These are phyloP conservation scores for Trichoderma cornu-damae DNA, from an alignment of 2,329 filamentous ascomycete species.

Conservation along the genomic window DNA sequence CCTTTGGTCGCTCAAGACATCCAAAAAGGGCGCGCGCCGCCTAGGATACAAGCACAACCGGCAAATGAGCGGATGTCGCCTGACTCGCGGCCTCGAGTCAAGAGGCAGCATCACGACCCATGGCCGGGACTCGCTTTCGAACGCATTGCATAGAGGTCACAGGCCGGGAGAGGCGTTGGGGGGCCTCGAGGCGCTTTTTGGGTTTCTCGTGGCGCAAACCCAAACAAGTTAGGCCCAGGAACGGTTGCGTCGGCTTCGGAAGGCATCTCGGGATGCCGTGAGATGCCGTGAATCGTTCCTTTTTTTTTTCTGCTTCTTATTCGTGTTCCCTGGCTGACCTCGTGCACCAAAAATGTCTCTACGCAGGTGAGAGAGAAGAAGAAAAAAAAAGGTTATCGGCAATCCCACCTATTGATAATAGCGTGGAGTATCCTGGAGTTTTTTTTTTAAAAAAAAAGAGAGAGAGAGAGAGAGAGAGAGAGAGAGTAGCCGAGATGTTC, in stretches of 20 bases:
- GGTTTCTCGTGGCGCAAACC: constrained; percentile 10
- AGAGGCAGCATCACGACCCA: background rate
- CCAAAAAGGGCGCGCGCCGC: background rate
- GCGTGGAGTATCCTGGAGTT: too few species aligned
- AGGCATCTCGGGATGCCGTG: background rate
- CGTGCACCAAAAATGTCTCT: too few species aligned
- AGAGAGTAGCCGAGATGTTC: too few species aligned
- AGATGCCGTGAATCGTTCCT: background rate
- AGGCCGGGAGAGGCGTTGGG: constrained; percentile 1
- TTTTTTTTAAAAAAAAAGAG: too few species aligned
- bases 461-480: too few species aligned
- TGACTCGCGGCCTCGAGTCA: background rate
- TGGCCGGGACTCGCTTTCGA: background rate
- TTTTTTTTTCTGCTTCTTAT: background rate
- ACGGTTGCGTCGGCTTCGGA: background rate
- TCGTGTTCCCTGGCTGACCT: too few species aligned
- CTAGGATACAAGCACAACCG: background rate
- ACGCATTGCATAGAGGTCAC: background rate
- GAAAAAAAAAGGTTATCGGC: too few species aligned
- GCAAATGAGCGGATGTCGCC: background rate
- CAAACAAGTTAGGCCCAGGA: constrained; percentile 5
- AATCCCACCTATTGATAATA: too few species aligned
- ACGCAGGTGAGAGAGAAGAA: too few species aligned
- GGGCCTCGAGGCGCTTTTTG: background rate
- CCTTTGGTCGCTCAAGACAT: background rate